Base-by-base conservation (phyloP, 768 basidiomycete species). In the Amanita rubescens region DNA sequence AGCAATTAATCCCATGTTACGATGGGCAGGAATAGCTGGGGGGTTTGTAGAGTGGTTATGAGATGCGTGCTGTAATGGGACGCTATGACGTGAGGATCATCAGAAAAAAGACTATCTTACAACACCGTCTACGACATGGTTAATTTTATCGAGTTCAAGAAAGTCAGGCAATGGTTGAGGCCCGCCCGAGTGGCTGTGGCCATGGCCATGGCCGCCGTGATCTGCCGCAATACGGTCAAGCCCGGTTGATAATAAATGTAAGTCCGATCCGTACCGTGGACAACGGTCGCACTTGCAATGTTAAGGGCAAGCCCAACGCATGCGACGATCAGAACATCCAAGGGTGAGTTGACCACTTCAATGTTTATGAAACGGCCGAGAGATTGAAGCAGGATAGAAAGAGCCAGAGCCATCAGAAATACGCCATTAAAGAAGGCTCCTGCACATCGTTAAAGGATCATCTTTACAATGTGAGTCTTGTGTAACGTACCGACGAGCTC, bases 351-450 rank as follows among this genome's bases (percentile, higher is more conserved):
- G 12, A 81, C 68, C 11, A 56, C 61, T 58, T 79, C 71, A 20
- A 79, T 59, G 57, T 75, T 67, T 50, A 80, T 66, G 58, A 81
- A 81, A 20, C 79, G 71, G 60, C 80, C 77, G 48, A 80, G 69
- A 1, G 79, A 76, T 65, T 81, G 69, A 22, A 78, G 64, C 55
- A 76, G 72, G 42, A 81, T 78, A 33, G 77, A 79, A 20, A 81
- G 66, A 3, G 75, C 78, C 51, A 80, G 65, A 2, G 77, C 78
- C 32, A 80, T 66, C 9, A 78, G 71, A 59, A 79, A 79, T 12
- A 76, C 76, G 25, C 75, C 76, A 58, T 79, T 78, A 66, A 78
- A 79, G 60, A 79, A 78, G 14, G 75, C 75, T 41, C 78, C 78
- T 78, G 54, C 32, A 55, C 45, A 35, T 20, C 14, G 49, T 38